Evolutionary conservation across 345 rosid genomes (phyloP), one percentile per base, ranked within the genome.

Genomic region (Combretum micranthum): DNA sequence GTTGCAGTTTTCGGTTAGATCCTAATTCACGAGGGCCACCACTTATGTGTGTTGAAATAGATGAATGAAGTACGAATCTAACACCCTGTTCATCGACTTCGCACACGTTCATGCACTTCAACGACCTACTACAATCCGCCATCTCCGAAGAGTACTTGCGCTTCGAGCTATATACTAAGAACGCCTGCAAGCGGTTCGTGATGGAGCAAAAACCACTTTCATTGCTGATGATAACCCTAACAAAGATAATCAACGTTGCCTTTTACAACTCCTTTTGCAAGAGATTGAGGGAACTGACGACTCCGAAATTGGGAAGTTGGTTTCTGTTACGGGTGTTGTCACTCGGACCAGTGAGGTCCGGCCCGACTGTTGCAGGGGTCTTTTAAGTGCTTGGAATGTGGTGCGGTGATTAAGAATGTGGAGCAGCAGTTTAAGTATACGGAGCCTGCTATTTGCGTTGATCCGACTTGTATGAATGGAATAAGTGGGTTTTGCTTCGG

Each of bases 361-460:
- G 66, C 97, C 99, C 8, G 96, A 93, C 97, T 93, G 69, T 86
- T 89, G 44, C 81, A 80, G 22, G 99, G 99, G 25, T 73, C 96
- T 12, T 93, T 89, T 62, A 85, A 78, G 75, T 93, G 99, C 65
- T 78, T 89, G 67, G 96, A 89, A 15, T 93, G 97, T 54, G 92
- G 88, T 15, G 60, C 63, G 6, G 82, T 89, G 53, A 70, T 85
- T 8, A 87, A 82, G 77, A 80, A 93, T 60, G 97, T 93, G 57
- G 96, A 93, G 42, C 99, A 89, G 59, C 97, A 93, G 55, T 93
- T 93, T 69, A 89, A 93, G 61, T 93, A 93, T 56, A 93, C 99
- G 0, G 96, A 89, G 97, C 99, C 99, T 44, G 72, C 88, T 2
- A 89, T 90, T 22, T 93, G 97, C 54, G 79, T 74, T 57, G 83